These are phyloP conservation scores for Plasmopara viticola DNA, from an alignment of 352 stramenopile genomes.

Conservation along the genomic window DNA sequence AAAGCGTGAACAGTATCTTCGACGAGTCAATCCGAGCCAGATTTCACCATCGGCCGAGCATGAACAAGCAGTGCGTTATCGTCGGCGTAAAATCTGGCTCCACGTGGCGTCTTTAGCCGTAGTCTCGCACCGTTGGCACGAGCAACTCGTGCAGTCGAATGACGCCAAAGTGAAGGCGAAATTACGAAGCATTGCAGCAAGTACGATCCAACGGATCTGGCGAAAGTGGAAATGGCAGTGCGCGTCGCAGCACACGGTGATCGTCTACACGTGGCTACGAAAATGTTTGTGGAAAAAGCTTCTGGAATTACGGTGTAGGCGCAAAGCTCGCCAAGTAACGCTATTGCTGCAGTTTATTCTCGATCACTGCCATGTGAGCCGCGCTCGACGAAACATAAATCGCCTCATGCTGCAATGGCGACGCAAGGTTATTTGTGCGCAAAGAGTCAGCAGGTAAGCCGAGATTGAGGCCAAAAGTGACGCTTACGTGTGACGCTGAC, in stretches of 20 bases:
- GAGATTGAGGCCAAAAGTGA: background rate
- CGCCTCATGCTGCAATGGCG: constrained; percentile 72
- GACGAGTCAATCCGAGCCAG: constrained; percentile 18
- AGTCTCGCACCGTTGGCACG: constrained; percentile 31
- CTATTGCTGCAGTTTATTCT: constrained; percentile 56
- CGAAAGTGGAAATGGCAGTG: constrained; percentile 55
- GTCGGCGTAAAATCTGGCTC: constrained; percentile 51
- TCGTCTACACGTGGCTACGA: constrained; percentile 63
- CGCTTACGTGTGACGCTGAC: background rate
- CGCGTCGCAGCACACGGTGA: constrained; percentile 50
- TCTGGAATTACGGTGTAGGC: constrained; percentile 42
- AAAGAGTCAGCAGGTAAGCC: constrained; percentile 39
- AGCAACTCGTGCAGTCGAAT: constrained; percentile 30
- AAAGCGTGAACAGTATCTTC: constrained; percentile 35
- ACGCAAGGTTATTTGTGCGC: constrained; percentile 59
- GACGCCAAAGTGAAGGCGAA: constrained; percentile 25
- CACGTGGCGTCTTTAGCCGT: constrained; percentile 31
- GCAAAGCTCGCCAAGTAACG: constrained; percentile 25
- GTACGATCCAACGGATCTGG: constrained; percentile 54
- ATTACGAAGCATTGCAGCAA: constrained; percentile 33
- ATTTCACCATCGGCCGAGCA: constrained; percentile 23
- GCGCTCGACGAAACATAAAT: constrained; percentile 67
- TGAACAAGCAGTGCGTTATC: constrained; percentile 27
- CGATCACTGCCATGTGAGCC: constrained; percentile 43
- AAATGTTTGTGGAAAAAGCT: constrained; percentile 68